Evolutionary conservation across 495 filamentous ascomycete species (phyloP).

Genomic region (Hyaloscypha variabilis): DNA sequence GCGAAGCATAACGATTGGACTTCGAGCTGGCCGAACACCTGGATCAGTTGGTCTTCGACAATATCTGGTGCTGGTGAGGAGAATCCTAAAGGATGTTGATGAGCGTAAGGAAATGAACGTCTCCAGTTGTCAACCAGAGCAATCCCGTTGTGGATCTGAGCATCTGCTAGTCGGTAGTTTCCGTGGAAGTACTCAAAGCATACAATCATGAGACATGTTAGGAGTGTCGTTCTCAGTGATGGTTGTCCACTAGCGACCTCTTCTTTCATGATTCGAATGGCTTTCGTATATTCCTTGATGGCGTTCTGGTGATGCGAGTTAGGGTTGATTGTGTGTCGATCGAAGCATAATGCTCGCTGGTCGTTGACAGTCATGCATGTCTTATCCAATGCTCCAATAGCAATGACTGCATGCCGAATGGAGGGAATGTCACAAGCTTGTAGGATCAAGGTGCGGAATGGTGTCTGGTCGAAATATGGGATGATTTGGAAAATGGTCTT

Average conservation of each 20-base stretch:
- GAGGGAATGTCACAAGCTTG: conserved; percentile 59
- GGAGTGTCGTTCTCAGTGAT: conserved; percentile 8
- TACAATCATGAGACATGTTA: conserved; percentile 18
- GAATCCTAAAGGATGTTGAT: conserved; percentile 8
- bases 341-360: conserved; percentile 7
- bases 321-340: not conserved
- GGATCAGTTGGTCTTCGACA: conserved; percentile 15
- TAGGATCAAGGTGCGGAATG: conserved; percentile 59
- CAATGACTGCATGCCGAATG: conserved; percentile 67
- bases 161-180: conserved; percentile 15
- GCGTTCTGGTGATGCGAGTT: conserved; percentile 21
- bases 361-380: conserved; percentile 31
- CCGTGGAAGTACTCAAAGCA: conserved; percentile 25
- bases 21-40: conserved; percentile 15
- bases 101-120: conserved; percentile 9
- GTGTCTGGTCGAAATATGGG: conserved; percentile 59
- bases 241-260: not conserved
- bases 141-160: conserved; percentile 18
- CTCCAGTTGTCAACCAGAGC: conserved; percentile 27
- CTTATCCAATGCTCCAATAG: conserved; percentile 64
- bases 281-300: conserved; percentile 19
- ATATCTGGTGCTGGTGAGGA: conserved; percentile 9
- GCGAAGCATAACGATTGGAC: conserved; percentile 13
- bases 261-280: conserved; percentile 15
- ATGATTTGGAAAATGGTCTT: conserved; percentile 57